Base-by-base conservation (phyloP, 177 flowering plant species). In the Vitis hybrid region DNA sequence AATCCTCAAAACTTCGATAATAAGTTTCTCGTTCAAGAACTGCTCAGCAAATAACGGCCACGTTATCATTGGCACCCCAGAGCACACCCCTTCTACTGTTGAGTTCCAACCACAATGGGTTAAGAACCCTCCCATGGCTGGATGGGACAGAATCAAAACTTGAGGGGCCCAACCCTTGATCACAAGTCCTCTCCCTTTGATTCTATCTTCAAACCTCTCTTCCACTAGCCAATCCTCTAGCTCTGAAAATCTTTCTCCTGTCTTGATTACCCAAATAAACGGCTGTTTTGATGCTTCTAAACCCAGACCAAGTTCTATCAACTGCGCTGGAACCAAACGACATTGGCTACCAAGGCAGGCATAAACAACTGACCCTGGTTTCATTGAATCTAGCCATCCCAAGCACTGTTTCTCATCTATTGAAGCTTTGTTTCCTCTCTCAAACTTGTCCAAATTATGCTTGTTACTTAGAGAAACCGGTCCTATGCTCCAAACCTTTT, bases 51-150 rank as follows among this genome's bases (percentile, higher is more conserved):
- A 86, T 12, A 80, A 64, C 0, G 96, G 97, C 88, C 90, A 87
- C 3, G 96, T 87, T 3, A 89, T 58, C 89, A 92, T 76, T 1
- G 91, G 88, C 53, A 88, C 77, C 0, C 95, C 94, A 0, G 82
- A 64, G 14, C 70, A 71, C 0, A 87, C 52, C 2, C 83, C 89
- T 75, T 92, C 97, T 3, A 87, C 20, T 0, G 86, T 77, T 1
- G 92, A 92, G 71, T 90, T 89, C 94, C 94, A 90, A 2, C 95
- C 92, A 18, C 94, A 89, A 64, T 92, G 95, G 0, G 92, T 89
- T 20, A 92, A 71, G 75, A 92, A 90, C 59, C 90, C 94, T 57
- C 94, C 86, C 1, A 85, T 68, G 0, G 94, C 70, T 1, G 76
- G 73, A 62, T 92, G 94, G 0, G 88, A 83, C 31, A 92, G 63